Base-by-base conservation (phyloP, 2,329 filamentous ascomycete genomes). In the Monilinia vaccinii-corymbosi region DNA sequence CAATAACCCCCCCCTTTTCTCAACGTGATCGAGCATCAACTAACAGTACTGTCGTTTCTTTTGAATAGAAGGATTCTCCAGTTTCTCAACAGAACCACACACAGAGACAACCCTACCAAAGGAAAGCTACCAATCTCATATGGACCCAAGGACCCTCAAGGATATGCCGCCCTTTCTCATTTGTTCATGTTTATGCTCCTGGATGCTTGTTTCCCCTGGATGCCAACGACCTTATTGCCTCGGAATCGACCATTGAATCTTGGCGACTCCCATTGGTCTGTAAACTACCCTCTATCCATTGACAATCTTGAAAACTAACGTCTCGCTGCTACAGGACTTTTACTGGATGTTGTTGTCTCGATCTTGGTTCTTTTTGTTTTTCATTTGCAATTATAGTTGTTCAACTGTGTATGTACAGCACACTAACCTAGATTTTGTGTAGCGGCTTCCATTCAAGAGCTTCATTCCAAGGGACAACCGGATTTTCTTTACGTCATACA, bases 401-500 rank as follows among this genome's bases (percentile, higher is more conserved):
- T 63, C 11, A 61, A 60, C 56, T 65, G 66, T 68, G 67, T 66
- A 63, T 61, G 64, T 60, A 70, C 65, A 70, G 66, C 60, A 70
- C 64, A 72, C 70, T 72, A 68, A 72, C 69, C 68, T 58, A 63
- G 60, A 67, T 68, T 46, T 59, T 47, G 63, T 70, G 62, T 67
- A 72, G 69, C 69, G 62, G 61, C 58, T 67, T 66, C 57, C 64
- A 60, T 56, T 68, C 63, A 61, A 64, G 62, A 64, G 56, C 65
- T 45, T 57, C 58, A 58, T 67, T 66, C 60, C 62, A 64, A 62
- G 68, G 66, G 67, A 60, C 66, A 31, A 46, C 68, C 52, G 66
- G 63, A 63, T 65, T 70, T 71, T 68, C 70, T 69, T 70, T 69
- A 45, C 63, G 56, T 68, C 66, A 68, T 61, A 71, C 70, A 71